Percentiles rank a stretch among this genome's conserved stretches.
Evolutionary conservation across 768 basidiomycete species (phyloP).

Genomic region (Tylopilus sp.): DNA sequence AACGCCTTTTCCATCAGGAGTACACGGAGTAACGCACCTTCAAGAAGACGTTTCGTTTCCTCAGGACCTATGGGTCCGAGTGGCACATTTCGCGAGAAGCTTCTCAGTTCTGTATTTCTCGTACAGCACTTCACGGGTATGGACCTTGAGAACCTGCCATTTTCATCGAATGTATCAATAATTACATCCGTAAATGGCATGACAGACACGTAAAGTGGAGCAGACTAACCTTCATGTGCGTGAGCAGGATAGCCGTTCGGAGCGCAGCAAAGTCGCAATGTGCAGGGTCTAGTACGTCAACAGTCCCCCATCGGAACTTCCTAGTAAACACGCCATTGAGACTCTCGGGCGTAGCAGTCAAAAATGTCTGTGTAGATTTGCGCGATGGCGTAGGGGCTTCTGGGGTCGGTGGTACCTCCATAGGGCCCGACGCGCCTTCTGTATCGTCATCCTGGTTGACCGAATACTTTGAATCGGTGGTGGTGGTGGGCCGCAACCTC

Average conservation of each 20-base stretch:
- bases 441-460: constrained; percentile 16
- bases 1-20: constrained; percentile 21
- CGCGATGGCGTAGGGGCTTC: constrained; percentile 36
- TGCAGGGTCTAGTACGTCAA: constrained; percentile 80
- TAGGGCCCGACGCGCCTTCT: constrained; percentile 16
- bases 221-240: constrained; percentile 72
- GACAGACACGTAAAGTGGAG: constrained; percentile 18
- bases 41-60: constrained; percentile 65
- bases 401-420: constrained; percentile 34
- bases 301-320: constrained; percentile 83
- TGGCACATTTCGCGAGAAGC: constrained; percentile 81
- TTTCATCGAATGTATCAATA: constrained; percentile 5
- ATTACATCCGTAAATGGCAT: constrained; percentile 9
- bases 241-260: constrained; percentile 78
- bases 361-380: constrained; percentile 19
- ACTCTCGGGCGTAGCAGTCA: constrained; percentile 59
- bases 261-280: constrained; percentile 89
- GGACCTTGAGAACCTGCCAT: constrained; percentile 69
- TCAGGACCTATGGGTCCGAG: constrained; percentile 73
- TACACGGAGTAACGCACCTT: constrained; percentile 47
- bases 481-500: constrained; percentile 10
- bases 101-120: constrained; percentile 93
- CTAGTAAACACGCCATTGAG: constrained; percentile 73
- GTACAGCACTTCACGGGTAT: constrained; percentile 87
- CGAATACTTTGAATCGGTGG: constrained; percentile 20